Percentiles rank a stretch among this genome's conserved stretches.
These are phyloP conservation scores for Xerocomellus dryophilus DNA, from an alignment of 768 basidiomycete species.

Conservation along the genomic window DNA sequence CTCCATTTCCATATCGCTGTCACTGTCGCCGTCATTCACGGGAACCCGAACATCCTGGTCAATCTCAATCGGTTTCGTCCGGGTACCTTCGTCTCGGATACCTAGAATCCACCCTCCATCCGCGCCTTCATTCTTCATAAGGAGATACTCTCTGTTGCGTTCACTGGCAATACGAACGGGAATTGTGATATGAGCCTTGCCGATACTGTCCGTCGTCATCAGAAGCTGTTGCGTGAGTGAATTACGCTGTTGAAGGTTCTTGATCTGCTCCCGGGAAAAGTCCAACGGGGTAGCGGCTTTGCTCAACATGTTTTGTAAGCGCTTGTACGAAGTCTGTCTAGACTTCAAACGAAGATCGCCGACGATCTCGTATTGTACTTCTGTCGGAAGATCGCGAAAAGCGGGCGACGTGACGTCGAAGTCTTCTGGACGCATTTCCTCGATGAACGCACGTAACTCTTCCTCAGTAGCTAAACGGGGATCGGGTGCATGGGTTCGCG, in stretches of 20 bases:
- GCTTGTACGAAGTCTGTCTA: constrained; percentile 88
- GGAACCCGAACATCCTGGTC: constrained; percentile 54
- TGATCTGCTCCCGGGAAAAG: constrained; percentile 95
- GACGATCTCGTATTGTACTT: constrained; percentile 97
- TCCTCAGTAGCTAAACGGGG: constrained; percentile 95
- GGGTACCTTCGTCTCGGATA: constrained; percentile 82
- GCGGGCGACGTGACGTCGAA: constrained; percentile 88
- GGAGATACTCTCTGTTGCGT: constrained; percentile 89
- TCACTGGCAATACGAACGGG: constrained; percentile 95
- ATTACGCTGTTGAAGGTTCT: constrained; percentile 85
- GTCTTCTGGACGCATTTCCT: constrained; percentile 93
- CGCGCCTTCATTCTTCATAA: constrained; percentile 85
- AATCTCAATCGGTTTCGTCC: constrained; percentile 81
- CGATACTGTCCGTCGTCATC: constrained; percentile 88
- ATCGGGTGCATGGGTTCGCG: constrained; percentile 65
- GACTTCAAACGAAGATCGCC: constrained; percentile 94
- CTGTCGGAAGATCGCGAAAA: constrained; percentile 90
- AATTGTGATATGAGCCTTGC: constrained; percentile 84
- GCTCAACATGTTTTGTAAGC: constrained; percentile 86
- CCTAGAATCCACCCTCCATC: constrained; percentile 95
- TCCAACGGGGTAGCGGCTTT: constrained; percentile 81
- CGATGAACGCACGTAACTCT: constrained; percentile 88
- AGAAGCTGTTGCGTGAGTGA: constrained; percentile 89
- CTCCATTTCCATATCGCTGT: constrained; percentile 74
- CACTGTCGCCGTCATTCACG: constrained; percentile 40